A percentile compares a stretch with the other conserved stretches of the same genome.
Conservation (phyloP, 2,329 filamentous ascomycete genomes). For the Aspergillus fischeri region DNA sequence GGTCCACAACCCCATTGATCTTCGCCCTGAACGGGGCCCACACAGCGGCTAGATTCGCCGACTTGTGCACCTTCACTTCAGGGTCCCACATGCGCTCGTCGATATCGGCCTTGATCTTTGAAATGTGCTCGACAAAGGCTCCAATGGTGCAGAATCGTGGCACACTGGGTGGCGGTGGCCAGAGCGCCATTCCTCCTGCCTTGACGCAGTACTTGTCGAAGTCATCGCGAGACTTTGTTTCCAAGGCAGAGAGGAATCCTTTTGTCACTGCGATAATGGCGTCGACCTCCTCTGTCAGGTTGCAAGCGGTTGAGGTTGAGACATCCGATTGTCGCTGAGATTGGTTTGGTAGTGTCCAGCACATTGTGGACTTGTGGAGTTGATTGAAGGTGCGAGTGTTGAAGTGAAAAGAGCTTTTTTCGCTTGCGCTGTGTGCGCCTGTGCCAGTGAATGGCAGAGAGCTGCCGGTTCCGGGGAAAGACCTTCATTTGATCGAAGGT, state of each 20-base stretch:
- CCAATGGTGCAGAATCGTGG: slow-evolving; percentile 36
- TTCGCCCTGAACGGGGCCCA: slow-evolving; percentile 35
- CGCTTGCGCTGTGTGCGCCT: neutral
- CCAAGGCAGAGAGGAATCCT: slow-evolving; percentile 28
- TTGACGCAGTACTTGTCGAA: slow-evolving; percentile 33
- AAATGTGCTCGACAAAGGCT: slow-evolving; percentile 30
- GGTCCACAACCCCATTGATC: slow-evolving; percentile 32
- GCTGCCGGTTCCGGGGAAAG: neutral
- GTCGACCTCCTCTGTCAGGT: slow-evolving; percentile 12
- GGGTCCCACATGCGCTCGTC: slow-evolving; percentile 34
- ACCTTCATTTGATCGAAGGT: neutral
- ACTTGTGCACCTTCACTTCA: slow-evolving; percentile 28
- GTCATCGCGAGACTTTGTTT: slow-evolving; percentile 26
- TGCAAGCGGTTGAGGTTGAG: neutral
- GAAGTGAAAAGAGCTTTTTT: neutral
- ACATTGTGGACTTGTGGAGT: slow-evolving; percentile 9
- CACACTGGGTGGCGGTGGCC: slow-evolving; percentile 24
- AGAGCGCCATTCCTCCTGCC: slow-evolving; percentile 33
- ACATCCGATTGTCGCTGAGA: neutral
- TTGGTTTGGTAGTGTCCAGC: slow-evolving; percentile 9
- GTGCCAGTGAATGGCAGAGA: neutral
- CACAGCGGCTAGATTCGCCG: slow-evolving; percentile 28
- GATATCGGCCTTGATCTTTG: slow-evolving; percentile 26
- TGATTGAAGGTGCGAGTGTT: neutral
- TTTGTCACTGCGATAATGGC: slow-evolving; percentile 26